Evolutionary conservation across 768 basidiomycete species (phyloP), one percentile per base, ranked within the genome.

Genomic region (Mrakia gelida): DNA sequence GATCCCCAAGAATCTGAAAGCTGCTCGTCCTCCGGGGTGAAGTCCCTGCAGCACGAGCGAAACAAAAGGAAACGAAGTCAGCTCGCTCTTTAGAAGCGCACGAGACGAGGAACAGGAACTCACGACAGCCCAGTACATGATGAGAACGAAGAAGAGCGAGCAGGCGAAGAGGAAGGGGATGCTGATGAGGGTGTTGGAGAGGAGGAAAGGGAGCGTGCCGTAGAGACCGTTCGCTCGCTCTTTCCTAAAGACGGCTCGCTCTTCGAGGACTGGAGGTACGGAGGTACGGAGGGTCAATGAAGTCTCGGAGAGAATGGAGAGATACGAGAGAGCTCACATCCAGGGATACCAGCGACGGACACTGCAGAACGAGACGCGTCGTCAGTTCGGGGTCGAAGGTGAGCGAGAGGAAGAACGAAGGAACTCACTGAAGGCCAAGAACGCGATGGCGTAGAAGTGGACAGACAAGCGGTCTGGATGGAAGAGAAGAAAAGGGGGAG

Each of bases 161-260:
- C 88, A 89, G 0, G 84, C 71, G 81, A 89, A 88, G 6, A 90
- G 84, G 83, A 88, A 90, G 1, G 89, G 89, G 23, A 88, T 83
- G 76, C 86, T 87, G 72, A 88, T 86, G 76, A 89, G 78, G 0
- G 88, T 87, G 83, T 88, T 89, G 30, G 89, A 85, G 7, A 90
- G 83, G 9, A 89, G 82, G 84, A 88, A 90, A 0, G 88, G 86
- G 1, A 87, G 85, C 0, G 88, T 86, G 9, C 86, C 84, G 82
- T 89, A 90, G 0, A 90, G 82, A 1, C 89, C 90, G 80, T 90
- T 90, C 62, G 86, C 86, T 6, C 86, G 83, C 83, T 90, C 90
- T 34, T 89, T 87, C 70, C 86, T 84, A 81, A 88, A 90, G 0
- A 89, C 88, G 8, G 87, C 81, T 26, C 89, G 87, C 81, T 90